These are phyloP conservation scores for Chlorophyllum brunneum DNA, from an alignment of 768 basidiomycete genomes.

Conservation along the genomic window DNA sequence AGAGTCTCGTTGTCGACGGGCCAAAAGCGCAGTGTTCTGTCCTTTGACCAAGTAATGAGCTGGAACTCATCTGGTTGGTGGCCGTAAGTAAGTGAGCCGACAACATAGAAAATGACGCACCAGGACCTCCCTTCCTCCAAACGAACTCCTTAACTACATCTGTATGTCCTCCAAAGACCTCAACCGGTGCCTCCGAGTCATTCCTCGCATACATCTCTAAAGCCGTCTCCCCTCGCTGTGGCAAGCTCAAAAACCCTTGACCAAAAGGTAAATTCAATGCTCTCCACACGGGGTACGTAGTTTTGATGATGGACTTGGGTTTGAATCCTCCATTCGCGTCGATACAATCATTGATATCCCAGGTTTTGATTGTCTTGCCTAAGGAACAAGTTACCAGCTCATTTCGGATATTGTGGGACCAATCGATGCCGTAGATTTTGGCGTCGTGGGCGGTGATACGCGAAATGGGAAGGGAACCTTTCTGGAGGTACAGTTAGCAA, in stretches of 20 bases:
- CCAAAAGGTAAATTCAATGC: constrained; percentile 93
- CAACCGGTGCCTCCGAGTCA: constrained; percentile 46
- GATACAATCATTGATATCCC: constrained; percentile 45
- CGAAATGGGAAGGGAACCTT: constrained; percentile 80
- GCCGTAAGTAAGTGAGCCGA: neutral
- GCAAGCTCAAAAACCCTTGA: constrained; percentile 76
- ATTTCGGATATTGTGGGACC: constrained; percentile 71
- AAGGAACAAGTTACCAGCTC: constrained; percentile 93
- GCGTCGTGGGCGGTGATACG: constrained; percentile 79
- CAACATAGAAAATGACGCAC: constrained; percentile 27
- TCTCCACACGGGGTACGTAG: constrained; percentile 90
- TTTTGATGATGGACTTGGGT: constrained; percentile 56
- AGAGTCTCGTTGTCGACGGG: constrained; percentile 71
- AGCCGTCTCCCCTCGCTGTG: constrained; percentile 81
- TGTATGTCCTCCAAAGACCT: constrained; percentile 81
- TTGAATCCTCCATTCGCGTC: constrained; percentile 14
- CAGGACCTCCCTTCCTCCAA: constrained; percentile 72
- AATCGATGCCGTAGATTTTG: constrained; percentile 97
- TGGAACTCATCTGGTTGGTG: constrained; percentile 45
- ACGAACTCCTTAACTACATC: constrained; percentile 98
- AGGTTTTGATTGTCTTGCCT: constrained; percentile 89
- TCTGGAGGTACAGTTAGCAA: constrained; percentile 41
- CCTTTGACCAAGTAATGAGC: constrained; percentile 75
- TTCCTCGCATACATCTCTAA: constrained; percentile 71
- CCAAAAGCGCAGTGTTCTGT: constrained; percentile 89